phyloP scores from a whole-genome alignment of 176 grass and related monocot species.

The Oryza brachyantha region DNA sequence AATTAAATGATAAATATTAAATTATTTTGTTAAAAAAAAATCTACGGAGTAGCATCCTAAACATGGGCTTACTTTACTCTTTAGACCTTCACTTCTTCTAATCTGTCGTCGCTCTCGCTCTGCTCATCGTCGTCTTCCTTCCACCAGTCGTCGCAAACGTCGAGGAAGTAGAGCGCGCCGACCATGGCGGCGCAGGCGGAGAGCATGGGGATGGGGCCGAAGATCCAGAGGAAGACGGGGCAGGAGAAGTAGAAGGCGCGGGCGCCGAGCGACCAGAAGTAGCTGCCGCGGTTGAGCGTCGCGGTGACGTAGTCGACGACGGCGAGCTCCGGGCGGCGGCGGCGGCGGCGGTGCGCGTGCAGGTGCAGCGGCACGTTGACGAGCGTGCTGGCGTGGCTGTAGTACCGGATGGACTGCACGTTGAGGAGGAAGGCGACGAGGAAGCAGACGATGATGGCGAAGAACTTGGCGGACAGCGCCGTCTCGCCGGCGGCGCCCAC shows the following conservation, averaged over 20 bases:
- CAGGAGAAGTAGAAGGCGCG: conserved; percentile 66
- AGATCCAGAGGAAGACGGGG: conserved; percentile 68
- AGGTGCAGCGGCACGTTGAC: conserved; percentile 48
- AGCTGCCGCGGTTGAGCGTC: conserved; percentile 48
- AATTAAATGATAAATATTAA: too few relatives aligned
- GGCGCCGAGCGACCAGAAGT: conserved; percentile 69
- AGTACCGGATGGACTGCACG: conserved; percentile 80
- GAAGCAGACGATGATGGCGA: conserved; percentile 77
- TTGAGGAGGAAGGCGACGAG: conserved; percentile 77
- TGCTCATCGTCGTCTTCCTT: background rate
- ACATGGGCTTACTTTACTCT: too few relatives aligned
- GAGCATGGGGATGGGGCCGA: conserved; percentile 57
- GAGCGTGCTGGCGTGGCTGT: conserved; percentile 70
- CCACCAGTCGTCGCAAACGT: conserved; percentile 36
- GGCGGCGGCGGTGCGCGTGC: too few relatives aligned
- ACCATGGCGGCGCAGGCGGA: conserved; percentile 33
- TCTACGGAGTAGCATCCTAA: too few relatives aligned
- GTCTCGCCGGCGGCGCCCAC: conserved; percentile 17
- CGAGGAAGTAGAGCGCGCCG: conserved; percentile 46
- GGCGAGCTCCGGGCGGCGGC: conserved; percentile 5
- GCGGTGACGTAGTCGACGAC: conserved; percentile 48
- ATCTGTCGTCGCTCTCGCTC: background rate
- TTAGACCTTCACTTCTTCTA: background rate
- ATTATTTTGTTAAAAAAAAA: too few relatives aligned
- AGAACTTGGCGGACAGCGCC: conserved; percentile 56